A percentile compares a stretch with the other conserved stretches of the same genome.
Evolutionary conservation across 202 grass and related monocot genomes (phyloP).

Genomic region (Setaria viridis): DNA sequence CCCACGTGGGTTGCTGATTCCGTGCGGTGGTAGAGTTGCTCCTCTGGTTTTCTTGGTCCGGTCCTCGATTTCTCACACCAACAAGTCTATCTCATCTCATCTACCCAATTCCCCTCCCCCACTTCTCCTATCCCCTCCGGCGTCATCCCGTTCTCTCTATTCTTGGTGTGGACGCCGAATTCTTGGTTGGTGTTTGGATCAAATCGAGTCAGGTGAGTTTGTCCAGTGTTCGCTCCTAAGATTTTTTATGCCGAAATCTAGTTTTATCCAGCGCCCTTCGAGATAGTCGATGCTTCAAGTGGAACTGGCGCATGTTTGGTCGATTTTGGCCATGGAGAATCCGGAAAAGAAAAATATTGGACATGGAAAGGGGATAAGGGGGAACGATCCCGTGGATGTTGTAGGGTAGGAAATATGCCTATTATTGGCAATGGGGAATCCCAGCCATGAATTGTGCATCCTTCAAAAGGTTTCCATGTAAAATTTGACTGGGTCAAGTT

Average conservation of each 20-base stretch:
- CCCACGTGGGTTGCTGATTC: constrained; percentile 20
- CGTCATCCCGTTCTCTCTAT: not conserved
- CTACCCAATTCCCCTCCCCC: not conserved
- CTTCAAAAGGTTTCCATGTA: not conserved
- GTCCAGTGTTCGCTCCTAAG: not conserved
- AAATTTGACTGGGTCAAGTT: constrained; percentile 23
- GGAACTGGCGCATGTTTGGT: not conserved
- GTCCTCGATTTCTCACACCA: not conserved
- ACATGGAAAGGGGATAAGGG: not conserved
- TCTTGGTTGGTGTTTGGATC: constrained; percentile 30
- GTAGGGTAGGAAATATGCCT: not conserved
- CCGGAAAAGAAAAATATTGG: not conserved
- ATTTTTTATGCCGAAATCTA: not conserved
- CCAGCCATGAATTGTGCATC: not conserved
- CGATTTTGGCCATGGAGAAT: not conserved
- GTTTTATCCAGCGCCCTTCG: not conserved
- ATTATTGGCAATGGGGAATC: constrained; percentile 8
- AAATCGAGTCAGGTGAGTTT: constrained; percentile 3
- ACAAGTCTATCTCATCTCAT: not conserved
- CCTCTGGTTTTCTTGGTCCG: not conserved
- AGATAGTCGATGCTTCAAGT: not conserved
- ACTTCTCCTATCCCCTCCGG: not conserved
- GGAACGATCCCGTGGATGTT: not conserved
- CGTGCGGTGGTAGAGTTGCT: not conserved
- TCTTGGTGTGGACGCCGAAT: not conserved